Evolutionary conservation across 2,329 filamentous ascomycete species (phyloP).

Genomic region (Penicillium sp.): DNA sequence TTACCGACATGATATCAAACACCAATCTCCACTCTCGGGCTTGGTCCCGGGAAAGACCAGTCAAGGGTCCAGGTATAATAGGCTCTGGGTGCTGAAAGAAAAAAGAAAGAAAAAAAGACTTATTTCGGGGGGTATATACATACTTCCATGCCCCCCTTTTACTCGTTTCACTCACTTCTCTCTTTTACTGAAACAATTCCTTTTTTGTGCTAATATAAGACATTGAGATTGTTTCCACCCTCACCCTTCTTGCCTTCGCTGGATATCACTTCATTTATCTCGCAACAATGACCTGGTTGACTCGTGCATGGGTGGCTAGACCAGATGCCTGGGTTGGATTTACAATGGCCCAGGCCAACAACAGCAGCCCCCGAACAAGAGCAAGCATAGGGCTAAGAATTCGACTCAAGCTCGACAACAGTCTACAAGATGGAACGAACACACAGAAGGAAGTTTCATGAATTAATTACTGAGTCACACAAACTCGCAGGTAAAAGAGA

Average conservation of each 20-base stretch:
- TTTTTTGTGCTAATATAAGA: too few relatives aligned
- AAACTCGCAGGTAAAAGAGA: slow-evolving; percentile 12
- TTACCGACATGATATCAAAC: not conserved
- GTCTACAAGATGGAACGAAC: not conserved
- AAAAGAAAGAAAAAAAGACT: not conserved
- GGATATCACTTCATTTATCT: not conserved
- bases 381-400: not conserved
- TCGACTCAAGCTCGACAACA: not conserved
- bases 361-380: not conserved
- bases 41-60: not conserved
- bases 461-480: slow-evolving; percentile 11
- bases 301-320: not conserved
- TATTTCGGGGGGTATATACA: not conserved
- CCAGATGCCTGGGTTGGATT: not conserved
- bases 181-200: not conserved
- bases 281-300: not conserved
- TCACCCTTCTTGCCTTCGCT: not conserved
- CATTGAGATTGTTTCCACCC: too few relatives aligned
- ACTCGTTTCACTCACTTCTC: too few relatives aligned
- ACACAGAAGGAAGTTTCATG: slow-evolving; percentile 1
- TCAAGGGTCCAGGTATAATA: not conserved
- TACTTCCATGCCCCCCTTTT: not conserved
- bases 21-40: slow-evolving; percentile 1
- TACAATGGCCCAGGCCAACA: not conserved
- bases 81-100: not conserved